Base-by-base conservation (phyloP, 495 filamentous ascomycete genomes). In the Penicillium nucicola region DNA sequence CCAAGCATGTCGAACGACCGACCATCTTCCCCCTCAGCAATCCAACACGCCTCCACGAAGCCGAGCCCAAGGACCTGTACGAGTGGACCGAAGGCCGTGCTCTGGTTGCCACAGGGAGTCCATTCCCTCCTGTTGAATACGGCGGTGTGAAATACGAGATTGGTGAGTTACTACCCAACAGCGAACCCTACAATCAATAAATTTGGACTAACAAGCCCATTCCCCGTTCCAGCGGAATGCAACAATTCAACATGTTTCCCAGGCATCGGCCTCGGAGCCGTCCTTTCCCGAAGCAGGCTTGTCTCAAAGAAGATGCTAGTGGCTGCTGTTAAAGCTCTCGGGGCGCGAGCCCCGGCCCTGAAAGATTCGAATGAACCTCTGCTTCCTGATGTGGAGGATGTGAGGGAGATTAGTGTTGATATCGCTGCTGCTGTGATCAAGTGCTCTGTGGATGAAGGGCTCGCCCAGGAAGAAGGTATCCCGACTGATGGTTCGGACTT, bases 221-320 rank as follows among this genome's bases (percentile, higher is more conserved):
- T 56, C 32, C 48, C 33, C 35, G 15, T 18, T 10, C 10, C 41
- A 79, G 89, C 88, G 19, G 91, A 95, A 63, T 95, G 90, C 74
- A 96, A 96, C 70, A 95, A 95, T 68, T 87, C 85, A 4, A 87
- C 85, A n/a, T 83, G 83, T 19, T 95, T 93, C 70, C 89, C 89
- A 0, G 90, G 87, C 0, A 91, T 96, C 48, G 90, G 90, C 0
- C 82, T 95, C 2, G 90, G 89, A 12, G 79, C 78, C 9, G 82
- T 96, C 14, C 78, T 95, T 9, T 83, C 74, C 11, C 80, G 84
- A 13, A 73, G 83, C 2, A 75, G 64, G 2, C 71, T 79, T 2
- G 58, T 95, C 4, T 86, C 84, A 0, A 84, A 92, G 57, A 81
- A 84, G 58, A 90, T 96, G 84, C 81, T 95, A 10, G 85, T 95